Percentiles rank a stretch among this genome's conserved stretches.
phyloP scores from a whole-genome alignment of 441 rosid species.

The Pelargonium cotyledonis region DNA sequence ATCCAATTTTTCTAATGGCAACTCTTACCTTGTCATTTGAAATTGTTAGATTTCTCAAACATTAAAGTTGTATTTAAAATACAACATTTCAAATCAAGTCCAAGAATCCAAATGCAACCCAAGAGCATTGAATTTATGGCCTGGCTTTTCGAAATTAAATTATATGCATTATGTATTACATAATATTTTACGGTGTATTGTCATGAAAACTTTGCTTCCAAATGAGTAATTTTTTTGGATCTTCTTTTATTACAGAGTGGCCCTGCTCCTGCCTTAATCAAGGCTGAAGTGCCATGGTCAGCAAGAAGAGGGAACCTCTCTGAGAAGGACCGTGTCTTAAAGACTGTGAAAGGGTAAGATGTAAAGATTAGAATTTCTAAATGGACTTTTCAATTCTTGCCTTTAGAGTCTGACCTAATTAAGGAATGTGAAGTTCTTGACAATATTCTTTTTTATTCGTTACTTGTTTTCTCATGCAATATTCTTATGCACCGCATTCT shows the following conservation, averaged over 20 bases:
- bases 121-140: not conserved
- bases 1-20: too few relatives aligned
- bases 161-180: not conserved
- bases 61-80: too few relatives aligned
- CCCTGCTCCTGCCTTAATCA: slow-evolving; percentile 51
- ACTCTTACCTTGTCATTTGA: too few relatives aligned
- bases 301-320: slow-evolving; percentile 67
- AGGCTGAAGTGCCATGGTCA: slow-evolving; percentile 97
- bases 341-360: slow-evolving; percentile 79
- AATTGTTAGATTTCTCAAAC: too few relatives aligned
- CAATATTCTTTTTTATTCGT: too few relatives aligned
- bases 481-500: too few relatives aligned
- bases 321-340: slow-evolving; percentile 74
- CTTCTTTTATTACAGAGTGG: slow-evolving; percentile 46
- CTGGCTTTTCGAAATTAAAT: not conserved
- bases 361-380: not conserved
- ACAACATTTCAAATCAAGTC: not conserved
- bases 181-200: not conserved
- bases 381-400: not conserved
- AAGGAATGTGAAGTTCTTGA: too few relatives aligned
- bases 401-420: too few relatives aligned
- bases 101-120: not conserved
- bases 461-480: too few relatives aligned
- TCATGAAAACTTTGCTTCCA: slow-evolving; percentile 1
- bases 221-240: not conserved